Evolutionary conservation across 768 basidiomycete species (phyloP).

Genomic region (Scleroderma bovista): DNA sequence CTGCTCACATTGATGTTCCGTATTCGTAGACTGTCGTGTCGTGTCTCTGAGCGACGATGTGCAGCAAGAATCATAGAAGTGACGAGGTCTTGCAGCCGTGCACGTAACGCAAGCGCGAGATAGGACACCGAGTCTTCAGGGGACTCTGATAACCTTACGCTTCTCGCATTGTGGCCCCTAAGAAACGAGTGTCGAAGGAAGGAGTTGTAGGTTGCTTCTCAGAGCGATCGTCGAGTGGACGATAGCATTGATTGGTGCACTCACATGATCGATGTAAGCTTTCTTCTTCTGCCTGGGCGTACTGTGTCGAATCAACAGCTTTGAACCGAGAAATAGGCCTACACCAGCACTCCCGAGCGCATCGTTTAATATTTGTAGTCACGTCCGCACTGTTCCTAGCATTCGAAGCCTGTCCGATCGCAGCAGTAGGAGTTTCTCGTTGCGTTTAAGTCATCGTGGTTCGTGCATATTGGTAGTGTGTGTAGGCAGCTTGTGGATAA

Average conservation of each 20-base stretch:
- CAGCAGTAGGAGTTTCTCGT: conserved; percentile 19
- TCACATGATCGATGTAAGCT: conserved; percentile 62
- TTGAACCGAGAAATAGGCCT: conserved; percentile 24
- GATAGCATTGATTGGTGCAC: conserved; percentile 55
- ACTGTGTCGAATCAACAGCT: background rate
- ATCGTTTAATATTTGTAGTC: conserved; percentile 74
- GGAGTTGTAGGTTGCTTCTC: conserved; percentile 69
- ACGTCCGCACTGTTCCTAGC: conserved; percentile 58
- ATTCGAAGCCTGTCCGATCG: conserved; percentile 16
- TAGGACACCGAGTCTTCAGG: conserved; percentile 74
- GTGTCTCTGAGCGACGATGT: conserved; percentile 63
- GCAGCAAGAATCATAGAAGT: conserved; percentile 63
- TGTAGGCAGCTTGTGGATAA: conserved; percentile 32
- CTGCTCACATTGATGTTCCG: conserved; percentile 76
- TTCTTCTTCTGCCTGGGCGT: conserved; percentile 77
- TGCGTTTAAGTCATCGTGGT: conserved; percentile 27
- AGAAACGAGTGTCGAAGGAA: conserved; percentile 59
- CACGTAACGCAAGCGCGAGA: conserved; percentile 71
- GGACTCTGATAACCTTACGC: conserved; percentile 60
- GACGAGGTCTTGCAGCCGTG: conserved; percentile 66
- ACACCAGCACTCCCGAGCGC: conserved; percentile 84
- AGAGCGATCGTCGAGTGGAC: conserved; percentile 71
- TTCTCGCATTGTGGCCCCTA: conserved; percentile 66
- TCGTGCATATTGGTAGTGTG: conserved; percentile 40
- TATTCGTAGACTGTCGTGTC: conserved; percentile 68